Evolutionary conservation across 2,329 filamentous ascomycete species (phyloP).

Genomic region (Penicillium sp.): DNA sequence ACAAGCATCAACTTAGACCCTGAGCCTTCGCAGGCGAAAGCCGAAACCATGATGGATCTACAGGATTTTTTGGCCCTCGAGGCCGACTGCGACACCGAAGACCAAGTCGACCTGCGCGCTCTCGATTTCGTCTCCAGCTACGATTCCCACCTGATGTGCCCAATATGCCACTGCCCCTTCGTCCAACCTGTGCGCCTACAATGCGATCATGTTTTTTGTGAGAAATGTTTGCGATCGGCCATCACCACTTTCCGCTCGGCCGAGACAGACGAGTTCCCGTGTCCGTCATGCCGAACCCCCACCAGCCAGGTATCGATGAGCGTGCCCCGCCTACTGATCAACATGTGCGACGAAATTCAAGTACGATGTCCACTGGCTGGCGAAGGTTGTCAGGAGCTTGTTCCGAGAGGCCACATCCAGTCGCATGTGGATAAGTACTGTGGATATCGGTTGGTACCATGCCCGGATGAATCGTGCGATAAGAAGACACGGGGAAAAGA

Average conservation of each 20-base stretch:
- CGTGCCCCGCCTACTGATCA: conserved; percentile 58
- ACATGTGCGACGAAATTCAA: conserved; percentile 62
- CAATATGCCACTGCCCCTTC: conserved; percentile 65
- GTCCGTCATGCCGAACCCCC: conserved; percentile 59
- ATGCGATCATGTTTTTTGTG: conserved; percentile 66
- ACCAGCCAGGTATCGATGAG: conserved; percentile 38
- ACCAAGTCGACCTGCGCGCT: conserved; percentile 53
- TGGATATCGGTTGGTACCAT: conserved; percentile 55
- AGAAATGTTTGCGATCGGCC: conserved; percentile 55
- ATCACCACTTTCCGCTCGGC: conserved; percentile 39
- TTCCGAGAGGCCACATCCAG: conserved; percentile 58
- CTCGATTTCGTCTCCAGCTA: conserved; percentile 59
- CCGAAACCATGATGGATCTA: conserved; percentile 30
- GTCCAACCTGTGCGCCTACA: conserved; percentile 58
- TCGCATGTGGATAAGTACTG: conserved; percentile 64
- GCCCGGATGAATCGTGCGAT: conserved; percentile 51
- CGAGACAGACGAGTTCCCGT: conserved; percentile 44
- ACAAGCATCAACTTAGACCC: not conserved
- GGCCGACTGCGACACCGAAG: conserved; percentile 25
- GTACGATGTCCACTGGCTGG: conserved; percentile 60
- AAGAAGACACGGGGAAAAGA: conserved; percentile 58
- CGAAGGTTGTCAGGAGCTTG: conserved; percentile 54
- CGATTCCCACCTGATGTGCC: conserved; percentile 63
- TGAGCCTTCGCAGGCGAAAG: not conserved
- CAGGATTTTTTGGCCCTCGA: conserved; percentile 34